Evolutionary conservation across 176 grass and related monocot genomes (phyloP).

Genomic region (Lolium perenne): DNA sequence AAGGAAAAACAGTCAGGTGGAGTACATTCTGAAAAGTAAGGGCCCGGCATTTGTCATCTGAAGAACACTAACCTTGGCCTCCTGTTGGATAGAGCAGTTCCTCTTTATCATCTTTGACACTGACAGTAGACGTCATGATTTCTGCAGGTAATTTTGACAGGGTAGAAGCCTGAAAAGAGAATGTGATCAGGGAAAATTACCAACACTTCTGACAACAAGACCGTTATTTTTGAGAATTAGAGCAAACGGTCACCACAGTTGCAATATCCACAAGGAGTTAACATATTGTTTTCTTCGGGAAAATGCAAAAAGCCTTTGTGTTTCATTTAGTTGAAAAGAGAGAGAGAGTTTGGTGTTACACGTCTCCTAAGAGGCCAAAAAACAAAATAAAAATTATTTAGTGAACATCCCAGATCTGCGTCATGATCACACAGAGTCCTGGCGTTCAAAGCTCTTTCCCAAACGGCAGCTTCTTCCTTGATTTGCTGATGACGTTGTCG

Average conservation of each 20-base stretch:
- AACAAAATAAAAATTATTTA: too few species aligned
- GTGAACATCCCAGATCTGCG: too few species aligned
- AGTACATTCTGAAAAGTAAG: background rate
- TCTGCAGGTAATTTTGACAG: conserved; percentile 40
- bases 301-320: too few species aligned
- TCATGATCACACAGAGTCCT: too few species aligned
- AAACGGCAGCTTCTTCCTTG: too few species aligned
- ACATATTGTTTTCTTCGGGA: too few species aligned
- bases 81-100: conserved; percentile 64
- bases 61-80: conserved; percentile 74
- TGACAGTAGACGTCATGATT: conserved; percentile 81
- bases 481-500: too few species aligned
- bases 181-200: too few species aligned
- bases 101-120: conserved; percentile 72
- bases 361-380: too few species aligned
- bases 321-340: too few species aligned
- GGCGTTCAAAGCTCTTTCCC: too few species aligned
- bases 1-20: background rate
- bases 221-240: conserved; percentile 89
- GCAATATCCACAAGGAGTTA: conserved; percentile 62
- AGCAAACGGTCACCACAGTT: conserved; percentile 74
- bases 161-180: background rate
- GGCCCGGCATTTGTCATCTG: background rate
- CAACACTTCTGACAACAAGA: conserved; percentile 43
- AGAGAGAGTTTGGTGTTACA: too few species aligned